phyloP scores from a whole-genome alignment of 345 rosid genomes.

The Ricinus communis region DNA sequence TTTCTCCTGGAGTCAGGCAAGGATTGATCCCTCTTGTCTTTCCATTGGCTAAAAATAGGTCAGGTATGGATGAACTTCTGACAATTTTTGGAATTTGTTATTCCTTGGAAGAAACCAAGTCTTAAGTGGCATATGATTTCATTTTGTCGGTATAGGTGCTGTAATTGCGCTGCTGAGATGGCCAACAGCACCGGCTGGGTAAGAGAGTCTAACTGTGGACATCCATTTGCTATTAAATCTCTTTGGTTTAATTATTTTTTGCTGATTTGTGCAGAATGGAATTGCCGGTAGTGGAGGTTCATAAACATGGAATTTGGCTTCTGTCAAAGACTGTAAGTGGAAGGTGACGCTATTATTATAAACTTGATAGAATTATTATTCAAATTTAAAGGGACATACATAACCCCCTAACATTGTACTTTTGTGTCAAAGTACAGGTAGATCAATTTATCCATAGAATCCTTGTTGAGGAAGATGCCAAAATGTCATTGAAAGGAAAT shows the following conservation, averaged over 20 bases:
- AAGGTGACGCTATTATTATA: not conserved
- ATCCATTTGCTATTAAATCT: not conserved
- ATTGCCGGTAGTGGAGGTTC: conserved; percentile 33
- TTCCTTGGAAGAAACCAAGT: conserved; percentile 6
- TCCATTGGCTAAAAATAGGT: conserved; percentile 25
- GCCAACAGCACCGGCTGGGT: conserved; percentile 36
- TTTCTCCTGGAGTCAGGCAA: conserved; percentile 22
- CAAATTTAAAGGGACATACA: not conserved
- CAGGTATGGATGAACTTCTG: conserved; percentile 16
- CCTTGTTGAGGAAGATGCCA: conserved; percentile 30
- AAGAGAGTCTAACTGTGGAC: not conserved
- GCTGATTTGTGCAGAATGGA: conserved; percentile 25
- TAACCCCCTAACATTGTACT: not conserved
- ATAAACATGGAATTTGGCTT: conserved; percentile 29
- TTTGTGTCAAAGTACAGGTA: conserved; percentile 16
- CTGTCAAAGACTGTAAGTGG: conserved; percentile 29
- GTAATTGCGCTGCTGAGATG: conserved; percentile 30
- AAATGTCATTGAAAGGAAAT: conserved; percentile 7
- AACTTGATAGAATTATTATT: not conserved
- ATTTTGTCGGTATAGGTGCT: conserved; percentile 9
- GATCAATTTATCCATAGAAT: conserved; percentile 30
- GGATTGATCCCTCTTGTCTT: conserved; percentile 27
- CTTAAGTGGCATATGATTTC: conserved; percentile 8
- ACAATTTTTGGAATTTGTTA: not conserved
- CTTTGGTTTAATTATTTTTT: conserved; percentile 3